Evolutionary conservation across 768 basidiomycete species (phyloP).

Genomic region (Mrakia frigida): DNA sequence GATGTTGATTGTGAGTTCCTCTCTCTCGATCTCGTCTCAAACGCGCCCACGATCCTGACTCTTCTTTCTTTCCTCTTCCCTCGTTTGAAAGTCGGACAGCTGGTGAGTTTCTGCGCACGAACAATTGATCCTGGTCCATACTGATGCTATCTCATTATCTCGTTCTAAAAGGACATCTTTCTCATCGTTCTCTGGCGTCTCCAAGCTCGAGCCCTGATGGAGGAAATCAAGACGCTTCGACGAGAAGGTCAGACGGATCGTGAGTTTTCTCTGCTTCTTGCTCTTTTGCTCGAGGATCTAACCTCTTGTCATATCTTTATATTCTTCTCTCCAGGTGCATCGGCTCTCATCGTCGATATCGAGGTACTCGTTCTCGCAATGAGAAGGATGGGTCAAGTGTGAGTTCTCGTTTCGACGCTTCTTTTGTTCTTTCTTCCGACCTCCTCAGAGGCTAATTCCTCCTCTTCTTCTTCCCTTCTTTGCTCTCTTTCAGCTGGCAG

Average conservation of each 20-base stretch:
- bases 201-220: background rate
- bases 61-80: background rate
- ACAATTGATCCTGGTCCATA: no score
- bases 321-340: background rate
- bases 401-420: background rate
- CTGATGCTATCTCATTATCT: background rate
- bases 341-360: background rate
- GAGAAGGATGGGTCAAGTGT: background rate
- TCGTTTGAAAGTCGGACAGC: background rate
- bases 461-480: background rate
- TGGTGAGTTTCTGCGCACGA: background rate
- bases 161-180: background rate
- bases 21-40: background rate
- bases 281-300: background rate
- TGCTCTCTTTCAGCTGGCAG: background rate
- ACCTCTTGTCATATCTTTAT: background rate
- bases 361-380: background rate
- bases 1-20: background rate
- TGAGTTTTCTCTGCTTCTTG: background rate
- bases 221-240: background rate
- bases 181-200: slow-evolving; percentile 4
- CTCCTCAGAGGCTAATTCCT: background rate
- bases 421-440: no score
- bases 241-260: background rate
- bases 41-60: background rate